Base-by-base conservation (phyloP, 2,329 filamentous ascomycete species). In the Capronia epimyces region DNA sequence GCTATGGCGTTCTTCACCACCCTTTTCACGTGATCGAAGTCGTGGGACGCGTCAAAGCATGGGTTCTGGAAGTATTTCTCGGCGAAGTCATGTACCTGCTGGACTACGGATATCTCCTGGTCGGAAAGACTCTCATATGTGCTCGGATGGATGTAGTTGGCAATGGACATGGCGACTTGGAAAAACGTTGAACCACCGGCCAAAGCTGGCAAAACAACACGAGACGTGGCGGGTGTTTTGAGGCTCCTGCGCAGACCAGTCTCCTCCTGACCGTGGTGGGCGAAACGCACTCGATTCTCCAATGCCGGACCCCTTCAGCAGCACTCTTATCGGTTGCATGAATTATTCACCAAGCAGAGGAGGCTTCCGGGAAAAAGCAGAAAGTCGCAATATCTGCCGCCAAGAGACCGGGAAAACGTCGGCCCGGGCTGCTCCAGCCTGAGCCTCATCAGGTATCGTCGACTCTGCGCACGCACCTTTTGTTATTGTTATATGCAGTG, bases 1-100 rank as follows among this genome's bases (percentile, higher is more conserved):
- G 78, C 72, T 40, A 80, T 80, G 5, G 89, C 80, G 29, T 93
- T 79, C n/a, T 78, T 76, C 18, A 89, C 71, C 18, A 96, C 89
- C 46, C 90, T 84, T 56, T 82, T 74, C 63, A 95, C 87, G 68
- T 96, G 90, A 50, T 80, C 74, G 73, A 87, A 94, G 72, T 95
- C 88, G 72, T 96, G 90, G 1, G 88, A 95, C 45, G 82, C 82
- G 70, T 96, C 90, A 69, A 63, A 63, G 32, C 57, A 52, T 10
- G 59, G 58, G 36, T 60, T 50, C 34, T 50, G 50, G 51, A 62
- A 62, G 43, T 57, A 62, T 13, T 46, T 45, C 43, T 62, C 49
- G 10, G 57, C 55, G 32, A 60, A 62, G 44, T 50, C 39, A 27
- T 54, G 49, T 20, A 62, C 55, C 31, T 57, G 46, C 21, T 43